These are phyloP conservation scores for Zygoascus hellenicus DNA, from an alignment of 1,139 yeast genomes.

Conservation along the genomic window DNA sequence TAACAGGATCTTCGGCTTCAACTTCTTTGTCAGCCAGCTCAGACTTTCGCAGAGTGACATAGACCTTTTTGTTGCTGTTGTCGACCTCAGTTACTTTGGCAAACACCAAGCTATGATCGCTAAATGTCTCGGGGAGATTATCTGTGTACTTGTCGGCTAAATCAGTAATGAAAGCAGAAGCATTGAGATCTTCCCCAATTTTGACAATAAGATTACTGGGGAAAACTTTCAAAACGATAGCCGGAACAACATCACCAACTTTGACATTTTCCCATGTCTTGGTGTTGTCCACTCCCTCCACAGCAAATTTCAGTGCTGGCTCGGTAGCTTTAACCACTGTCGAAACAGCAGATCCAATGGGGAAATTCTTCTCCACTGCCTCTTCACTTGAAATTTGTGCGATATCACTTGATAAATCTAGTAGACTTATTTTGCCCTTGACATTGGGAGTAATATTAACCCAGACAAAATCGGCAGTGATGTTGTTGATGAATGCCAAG, in stretches of 20 bases:
- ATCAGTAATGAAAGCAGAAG: constrained; percentile 68
- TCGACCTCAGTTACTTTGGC: constrained; percentile 59
- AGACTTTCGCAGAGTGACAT: constrained; percentile 55
- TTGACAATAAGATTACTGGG: constrained; percentile 62
- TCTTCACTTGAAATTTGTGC: constrained; percentile 34
- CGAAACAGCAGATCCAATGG: constrained; percentile 65
- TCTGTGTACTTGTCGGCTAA: constrained; percentile 66
- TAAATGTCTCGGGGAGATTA: constrained; percentile 43
- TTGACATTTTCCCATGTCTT: constrained; percentile 44
- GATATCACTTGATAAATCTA: constrained; percentile 60
- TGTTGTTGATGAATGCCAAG: constrained; percentile 49
- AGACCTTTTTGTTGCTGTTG: constrained; percentile 49
- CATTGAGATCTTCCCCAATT: constrained; percentile 50
- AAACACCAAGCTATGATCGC: constrained; percentile 51
- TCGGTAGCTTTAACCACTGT: constrained; percentile 55
- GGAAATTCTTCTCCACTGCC: constrained; percentile 51
- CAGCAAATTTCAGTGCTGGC: constrained; percentile 43
- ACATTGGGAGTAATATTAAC: constrained; percentile 64
- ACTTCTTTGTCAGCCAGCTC: constrained; percentile 24
- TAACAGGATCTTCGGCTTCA: constrained; percentile 48
- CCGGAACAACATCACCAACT: constrained; percentile 59
- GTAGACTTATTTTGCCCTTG: constrained; percentile 60
- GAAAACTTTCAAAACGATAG: constrained; percentile 56
- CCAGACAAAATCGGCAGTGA: constrained; percentile 54
- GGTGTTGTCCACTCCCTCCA: constrained; percentile 27